Conservation (phyloP, 805 yeast genomes). For the Myxozyma mucilagina region DNA sequence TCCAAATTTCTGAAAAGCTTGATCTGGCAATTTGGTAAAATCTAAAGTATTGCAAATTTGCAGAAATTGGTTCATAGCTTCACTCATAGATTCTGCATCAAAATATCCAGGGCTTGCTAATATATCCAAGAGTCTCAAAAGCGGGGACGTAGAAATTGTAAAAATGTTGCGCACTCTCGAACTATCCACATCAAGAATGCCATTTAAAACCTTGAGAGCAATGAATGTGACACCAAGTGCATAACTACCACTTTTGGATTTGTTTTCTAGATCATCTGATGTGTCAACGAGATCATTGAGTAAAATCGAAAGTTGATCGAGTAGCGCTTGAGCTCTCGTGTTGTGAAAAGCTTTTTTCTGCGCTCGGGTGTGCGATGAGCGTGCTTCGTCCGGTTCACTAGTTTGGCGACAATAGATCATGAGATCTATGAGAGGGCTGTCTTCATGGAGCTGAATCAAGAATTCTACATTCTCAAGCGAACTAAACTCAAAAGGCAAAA, state of each 20-base stretch:
- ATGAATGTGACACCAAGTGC: background rate
- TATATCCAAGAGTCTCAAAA: background rate
- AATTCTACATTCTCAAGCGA: background rate
- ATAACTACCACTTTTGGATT: background rate
- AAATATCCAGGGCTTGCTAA: background rate
- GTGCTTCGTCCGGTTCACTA: background rate
- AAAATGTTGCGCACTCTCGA: background rate
- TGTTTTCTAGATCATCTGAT: background rate
- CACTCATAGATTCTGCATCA: background rate
- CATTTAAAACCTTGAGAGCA: background rate
- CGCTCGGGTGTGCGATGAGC: background rate
- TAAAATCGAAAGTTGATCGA: background rate
- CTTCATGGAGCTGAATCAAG: background rate
- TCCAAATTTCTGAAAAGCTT: background rate
- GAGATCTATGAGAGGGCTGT: background rate
- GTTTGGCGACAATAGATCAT: background rate
- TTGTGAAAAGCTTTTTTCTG: background rate
- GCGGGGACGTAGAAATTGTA: background rate
- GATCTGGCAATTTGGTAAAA: background rate
- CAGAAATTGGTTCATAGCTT: background rate
- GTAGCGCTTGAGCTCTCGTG: background rate
- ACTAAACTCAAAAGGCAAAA: background rate
- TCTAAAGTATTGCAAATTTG: background rate
- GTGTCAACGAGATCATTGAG: background rate
- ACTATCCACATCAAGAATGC: background rate